Percentiles rank a stretch among this genome's conserved stretches.
Conservation (phyloP, 1,139 yeast species). For the Pichiaceae sp. region DNA sequence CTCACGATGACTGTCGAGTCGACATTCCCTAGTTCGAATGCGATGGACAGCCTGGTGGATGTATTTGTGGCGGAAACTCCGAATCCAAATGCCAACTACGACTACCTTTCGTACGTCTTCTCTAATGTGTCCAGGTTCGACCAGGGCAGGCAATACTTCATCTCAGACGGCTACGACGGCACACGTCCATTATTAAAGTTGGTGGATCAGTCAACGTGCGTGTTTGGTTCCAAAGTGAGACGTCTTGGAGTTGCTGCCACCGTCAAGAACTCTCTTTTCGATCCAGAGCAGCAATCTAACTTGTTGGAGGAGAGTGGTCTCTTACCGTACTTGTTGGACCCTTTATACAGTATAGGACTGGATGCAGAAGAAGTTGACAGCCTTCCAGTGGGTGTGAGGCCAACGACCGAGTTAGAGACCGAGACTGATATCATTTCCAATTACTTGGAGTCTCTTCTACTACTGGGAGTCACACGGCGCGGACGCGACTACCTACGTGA, state of each 20-base stretch:
- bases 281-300: conserved; percentile 55
- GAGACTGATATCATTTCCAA: conserved; percentile 69
- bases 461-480: conserved; percentile 65
- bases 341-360: conserved; percentile 62
- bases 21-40: conserved; percentile 44
- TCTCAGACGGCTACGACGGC: conserved; percentile 58
- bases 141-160: conserved; percentile 69
- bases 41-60: conserved; percentile 82
- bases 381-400: conserved; percentile 83
- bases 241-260: conserved; percentile 93
- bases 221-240: conserved; percentile 71
- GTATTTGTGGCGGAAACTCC: conserved; percentile 76
- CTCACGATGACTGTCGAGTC: conserved; percentile 25
- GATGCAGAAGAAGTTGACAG: conserved; percentile 86
- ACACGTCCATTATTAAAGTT: conserved; percentile 76
- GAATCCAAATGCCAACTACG: conserved; percentile 67
- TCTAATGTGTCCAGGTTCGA: conserved; percentile 78
- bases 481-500: conserved; percentile 71
- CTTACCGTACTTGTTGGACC: conserved; percentile 73
- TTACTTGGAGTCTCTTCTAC: conserved; percentile 68
- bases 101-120: conserved; percentile 80
- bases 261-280: conserved; percentile 83
- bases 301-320: conserved; percentile 58
- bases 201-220: conserved; percentile 28
- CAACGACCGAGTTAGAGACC: conserved; percentile 68